Base-by-base conservation (phyloP, 257 asterid species). In the Solanum arcanum region DNA sequence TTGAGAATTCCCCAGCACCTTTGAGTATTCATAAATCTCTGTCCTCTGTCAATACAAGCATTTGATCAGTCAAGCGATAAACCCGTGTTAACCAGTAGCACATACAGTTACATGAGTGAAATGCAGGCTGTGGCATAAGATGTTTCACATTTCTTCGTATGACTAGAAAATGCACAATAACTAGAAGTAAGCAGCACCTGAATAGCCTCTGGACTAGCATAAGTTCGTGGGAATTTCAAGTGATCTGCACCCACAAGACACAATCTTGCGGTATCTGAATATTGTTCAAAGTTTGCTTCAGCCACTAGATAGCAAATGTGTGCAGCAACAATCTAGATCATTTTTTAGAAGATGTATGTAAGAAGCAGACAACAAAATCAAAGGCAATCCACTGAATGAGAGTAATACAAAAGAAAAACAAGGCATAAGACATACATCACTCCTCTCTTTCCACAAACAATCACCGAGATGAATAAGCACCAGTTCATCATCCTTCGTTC, bases 191-290 rank as follows among this genome's bases (percentile, higher is more conserved):
- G 78, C 83, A 75, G 86, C 88, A 97, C 99, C 99, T 97, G 99
- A 93, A 97, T 97, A 66, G 99, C 98, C 86, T 95, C 98, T 85
- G 99, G 98, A 88, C 97, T 93, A 13, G 98, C 99, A 90, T 93
- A 97, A 25, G 99, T 95, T 82, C 99, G 94, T 11, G 99, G 99
- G 74, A 76, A 93, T 88, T 94, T 97, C 94, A 92, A 96, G 87
- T 97, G 99, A 92, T 97, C 98, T 59, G 99, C 98, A 88, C 99
- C 99, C 77, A 95, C 89, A 86, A 97, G 99, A 90, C 99, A 97
- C 93, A 97, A 59, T 89, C 99, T 96, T 84, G 99, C 97, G 64
- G 90, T 94, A 90, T 96, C 96, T 73, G 98, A 96, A 89, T 92
- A 97, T 74, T 94, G 93, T 87, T 96, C 99, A 46, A 97, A 97